Evolutionary conservation across 306 rosid genomes (phyloP), one percentile per base, ranked within the genome.

Genomic region (Carpinus viminea): DNA sequence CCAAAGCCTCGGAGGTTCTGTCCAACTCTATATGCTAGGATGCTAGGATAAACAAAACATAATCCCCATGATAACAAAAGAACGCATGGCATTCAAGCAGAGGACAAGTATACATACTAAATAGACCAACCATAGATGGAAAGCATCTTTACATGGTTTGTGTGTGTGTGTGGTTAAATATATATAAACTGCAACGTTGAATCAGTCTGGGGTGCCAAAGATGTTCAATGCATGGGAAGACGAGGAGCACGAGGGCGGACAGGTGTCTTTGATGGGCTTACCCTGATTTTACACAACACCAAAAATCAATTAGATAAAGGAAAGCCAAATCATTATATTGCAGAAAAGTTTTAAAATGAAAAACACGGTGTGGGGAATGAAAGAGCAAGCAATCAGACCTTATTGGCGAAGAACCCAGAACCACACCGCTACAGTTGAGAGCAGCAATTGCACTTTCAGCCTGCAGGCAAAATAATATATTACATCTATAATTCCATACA

Each of bases 381-480:
- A 4, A 54, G 43, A 38, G 26, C 12, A 18, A 66, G 48, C n/a
- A 28, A 68, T 68, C 92, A 20, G 61, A 95, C 99, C 99, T 95
- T 89, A 95, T 95, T 26, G 99, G 99, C 78, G 91, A 87, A 43
- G 97, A 72, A 62, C 99, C 98, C 90, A 95, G 81, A 81, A 95
- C 88, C 86, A 91, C 96, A 24, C 99, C 99, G 47, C 99, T 93
- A 71, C 99, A 95, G 89, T 93, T 95, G 68, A 95, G 94, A 78
- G 99, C 98, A 8, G 94, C 94, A 87, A 95, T 95, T 78, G 99
- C 99, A 86, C 98, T 91, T 78, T 95, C 97, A 78, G 98, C 98
- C 98, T 94, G 93, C 78, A 76, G 76, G 47, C 52, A 38, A 34
- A 64, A 54, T 0, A 26, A 18, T 34, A 17, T 50, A 2, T 59